Evolutionary conservation across 768 basidiomycete species (phyloP).

Genomic region (Termitomyces sp.): DNA sequence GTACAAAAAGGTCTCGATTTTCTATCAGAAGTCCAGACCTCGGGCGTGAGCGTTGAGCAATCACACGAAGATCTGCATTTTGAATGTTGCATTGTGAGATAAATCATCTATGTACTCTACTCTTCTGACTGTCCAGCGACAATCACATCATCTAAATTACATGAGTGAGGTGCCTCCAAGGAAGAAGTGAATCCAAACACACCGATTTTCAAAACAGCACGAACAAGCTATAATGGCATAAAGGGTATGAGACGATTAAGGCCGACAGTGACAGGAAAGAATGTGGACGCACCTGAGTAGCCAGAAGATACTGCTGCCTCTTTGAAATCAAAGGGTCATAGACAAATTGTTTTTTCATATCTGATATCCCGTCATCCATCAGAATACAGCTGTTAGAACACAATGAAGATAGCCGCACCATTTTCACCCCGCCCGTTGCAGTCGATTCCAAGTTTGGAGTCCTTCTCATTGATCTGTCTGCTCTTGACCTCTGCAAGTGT

Average conservation of each 20-base stretch:
- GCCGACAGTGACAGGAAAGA: not conserved
- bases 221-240: conserved; percentile 51
- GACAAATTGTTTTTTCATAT: conserved; percentile 97
- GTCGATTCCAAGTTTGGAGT: conserved; percentile 88
- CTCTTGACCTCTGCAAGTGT: conserved; percentile 95
- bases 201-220: conserved; percentile 88
- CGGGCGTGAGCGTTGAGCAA: not conserved
- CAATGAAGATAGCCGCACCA: conserved; percentile 44
- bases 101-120: conserved; percentile 6
- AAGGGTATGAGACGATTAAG: not conserved
- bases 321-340: conserved; percentile 98
- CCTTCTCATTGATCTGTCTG: conserved; percentile 81
- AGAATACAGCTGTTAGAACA: not conserved
- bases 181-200: conserved; percentile 17
- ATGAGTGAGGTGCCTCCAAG: not conserved
- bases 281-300: conserved; percentile 72
- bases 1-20: not conserved
- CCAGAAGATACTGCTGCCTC: conserved; percentile 92
- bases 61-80: not conserved
- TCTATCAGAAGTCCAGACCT: not conserved
- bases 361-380: conserved; percentile 34
- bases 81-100: not conserved
- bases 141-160: conserved; percentile 14
- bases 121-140: conserved; percentile 15
- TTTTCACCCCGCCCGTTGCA: conserved; percentile 83